phyloP scores from a whole-genome alignment of 2,329 filamentous ascomycete genomes.

The Teratosphaeria nubilosa region DNA sequence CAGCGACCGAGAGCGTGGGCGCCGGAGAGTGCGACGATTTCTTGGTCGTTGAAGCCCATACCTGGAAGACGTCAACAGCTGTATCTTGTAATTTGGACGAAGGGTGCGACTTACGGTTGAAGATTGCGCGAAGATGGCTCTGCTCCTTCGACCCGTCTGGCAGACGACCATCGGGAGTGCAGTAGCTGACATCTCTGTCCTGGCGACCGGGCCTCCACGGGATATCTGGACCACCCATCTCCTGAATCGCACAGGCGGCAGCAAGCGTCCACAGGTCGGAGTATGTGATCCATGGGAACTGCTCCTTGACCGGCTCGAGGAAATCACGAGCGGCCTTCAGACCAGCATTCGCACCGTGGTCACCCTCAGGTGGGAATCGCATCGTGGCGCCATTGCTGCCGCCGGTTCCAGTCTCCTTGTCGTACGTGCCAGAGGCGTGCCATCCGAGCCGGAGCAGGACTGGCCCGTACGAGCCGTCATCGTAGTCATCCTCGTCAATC shows the following conservation, averaged over 20 bases:
- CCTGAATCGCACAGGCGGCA: conserved; percentile 79
- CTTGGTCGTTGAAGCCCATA: conserved; percentile 96
- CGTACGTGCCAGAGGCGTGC: conserved; percentile 89
- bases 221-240: conserved; percentile 83
- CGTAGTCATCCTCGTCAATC: conserved; percentile 87
- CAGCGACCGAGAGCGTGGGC: conserved; percentile 83
- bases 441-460: conserved; percentile 85
- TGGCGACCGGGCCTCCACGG: conserved; percentile 79
- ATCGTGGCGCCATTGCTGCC: conserved; percentile 73
- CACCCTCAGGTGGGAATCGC: conserved; percentile 81
- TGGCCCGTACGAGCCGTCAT: conserved; percentile 91
- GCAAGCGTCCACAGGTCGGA: conserved; percentile 93
- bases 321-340: conserved; percentile 80
- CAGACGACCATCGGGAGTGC: conserved; percentile 87
- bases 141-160: conserved; percentile 71
- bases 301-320: conserved; percentile 78
- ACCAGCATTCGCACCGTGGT: conserved; percentile 90
- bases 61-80: background rate
- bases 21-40: conserved; percentile 83
- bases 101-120: conserved; percentile 70
- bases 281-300: conserved; percentile 93
- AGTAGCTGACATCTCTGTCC: conserved; percentile 70
- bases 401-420: conserved; percentile 77
- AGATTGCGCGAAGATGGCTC: conserved; percentile 81
- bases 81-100: background rate